phyloP scores from a whole-genome alignment of 75 land plant genomes.

The Cunninghamia lanceolata region DNA sequence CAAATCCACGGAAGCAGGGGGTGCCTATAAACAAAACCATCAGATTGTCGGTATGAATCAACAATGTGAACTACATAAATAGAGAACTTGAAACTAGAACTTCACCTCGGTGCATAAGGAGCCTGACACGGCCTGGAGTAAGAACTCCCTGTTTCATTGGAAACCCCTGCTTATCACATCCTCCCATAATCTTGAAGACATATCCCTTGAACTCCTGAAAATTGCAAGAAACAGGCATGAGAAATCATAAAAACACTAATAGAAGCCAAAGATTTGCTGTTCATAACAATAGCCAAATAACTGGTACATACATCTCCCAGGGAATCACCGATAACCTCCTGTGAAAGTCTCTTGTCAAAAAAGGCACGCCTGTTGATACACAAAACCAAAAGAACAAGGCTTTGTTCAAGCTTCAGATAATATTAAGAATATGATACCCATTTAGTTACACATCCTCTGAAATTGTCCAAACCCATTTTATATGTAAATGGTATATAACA shows the following conservation, averaged over 20 bases:
- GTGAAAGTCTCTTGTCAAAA: constrained; percentile 76
- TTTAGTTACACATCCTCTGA: neutral
- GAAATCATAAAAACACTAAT: neutral
- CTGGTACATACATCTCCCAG: constrained; percentile 45
- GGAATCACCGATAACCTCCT: constrained; percentile 78
- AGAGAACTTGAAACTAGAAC: neutral
- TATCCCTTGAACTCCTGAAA: constrained; percentile 85
- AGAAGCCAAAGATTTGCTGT: neutral
- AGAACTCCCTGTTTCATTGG: constrained; percentile 91
- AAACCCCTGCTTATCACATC: constrained; percentile 86
- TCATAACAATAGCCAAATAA: neutral
- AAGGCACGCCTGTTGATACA: constrained; percentile 57
- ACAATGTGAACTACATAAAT: neutral
- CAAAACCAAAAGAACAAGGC: neutral
- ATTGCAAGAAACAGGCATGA: neutral
- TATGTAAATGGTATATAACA: neutral
- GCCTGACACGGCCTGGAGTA: constrained; percentile 70
- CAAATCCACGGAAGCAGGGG: constrained; percentile 82
- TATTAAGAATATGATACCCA: neutral
- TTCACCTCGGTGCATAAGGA: constrained; percentile 66
- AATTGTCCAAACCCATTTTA: neutral
- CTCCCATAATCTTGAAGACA: constrained; percentile 85
- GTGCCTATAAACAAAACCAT: constrained; percentile 27
- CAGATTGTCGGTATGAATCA: neutral
- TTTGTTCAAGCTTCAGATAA: neutral